These are phyloP conservation scores for Cryphonectria carpinicola DNA, from an alignment of 2,329 filamentous ascomycete genomes.

Conservation along the genomic window DNA sequence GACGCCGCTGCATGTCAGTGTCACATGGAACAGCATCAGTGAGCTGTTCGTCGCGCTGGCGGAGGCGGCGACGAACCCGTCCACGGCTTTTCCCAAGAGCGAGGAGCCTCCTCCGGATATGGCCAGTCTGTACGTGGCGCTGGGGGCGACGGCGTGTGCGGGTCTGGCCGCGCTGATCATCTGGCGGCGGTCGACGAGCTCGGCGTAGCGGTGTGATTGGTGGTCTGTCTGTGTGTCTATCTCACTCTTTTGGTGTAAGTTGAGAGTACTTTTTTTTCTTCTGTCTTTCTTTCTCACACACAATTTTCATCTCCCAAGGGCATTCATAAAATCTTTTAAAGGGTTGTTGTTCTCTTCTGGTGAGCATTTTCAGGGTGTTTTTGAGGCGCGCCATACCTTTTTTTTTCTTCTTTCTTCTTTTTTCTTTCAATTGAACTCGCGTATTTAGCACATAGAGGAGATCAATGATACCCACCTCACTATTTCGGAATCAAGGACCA, in stretches of 20 bases:
- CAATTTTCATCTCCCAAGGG: neutral
- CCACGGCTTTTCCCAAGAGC: conserved; percentile 83
- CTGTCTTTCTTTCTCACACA: no score
- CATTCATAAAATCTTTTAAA: neutral
- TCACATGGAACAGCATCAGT: conserved; percentile 90
- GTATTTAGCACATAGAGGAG: neutral
- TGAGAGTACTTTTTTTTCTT: neutral
- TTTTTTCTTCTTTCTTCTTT: no score
- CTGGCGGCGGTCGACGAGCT: conserved; percentile 62
- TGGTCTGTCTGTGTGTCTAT: no score
- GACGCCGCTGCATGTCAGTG: conserved; percentile 89
- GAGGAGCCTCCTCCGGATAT: conserved; percentile 85
- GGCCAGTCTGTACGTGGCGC: conserved; percentile 81
- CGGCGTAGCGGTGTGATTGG: conserved; percentile 29
- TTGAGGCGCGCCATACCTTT: neutral
- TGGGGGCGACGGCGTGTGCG: conserved; percentile 73
- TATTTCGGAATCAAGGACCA: neutral
- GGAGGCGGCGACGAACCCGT: conserved; percentile 89
- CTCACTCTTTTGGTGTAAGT: neutral
- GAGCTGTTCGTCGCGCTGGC: conserved; percentile 92
- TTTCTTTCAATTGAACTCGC: neutral
- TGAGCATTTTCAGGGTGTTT: neutral
- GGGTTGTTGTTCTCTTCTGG: neutral
- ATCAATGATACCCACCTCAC: conserved; percentile 12
- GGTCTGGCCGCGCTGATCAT: conserved; percentile 68